Percentiles rank a stretch among this genome's conserved stretches.
These are phyloP conservation scores for Micromonas pusilla DNA, from an alignment of 139 green algal genomes.

Conservation along the genomic window DNA sequence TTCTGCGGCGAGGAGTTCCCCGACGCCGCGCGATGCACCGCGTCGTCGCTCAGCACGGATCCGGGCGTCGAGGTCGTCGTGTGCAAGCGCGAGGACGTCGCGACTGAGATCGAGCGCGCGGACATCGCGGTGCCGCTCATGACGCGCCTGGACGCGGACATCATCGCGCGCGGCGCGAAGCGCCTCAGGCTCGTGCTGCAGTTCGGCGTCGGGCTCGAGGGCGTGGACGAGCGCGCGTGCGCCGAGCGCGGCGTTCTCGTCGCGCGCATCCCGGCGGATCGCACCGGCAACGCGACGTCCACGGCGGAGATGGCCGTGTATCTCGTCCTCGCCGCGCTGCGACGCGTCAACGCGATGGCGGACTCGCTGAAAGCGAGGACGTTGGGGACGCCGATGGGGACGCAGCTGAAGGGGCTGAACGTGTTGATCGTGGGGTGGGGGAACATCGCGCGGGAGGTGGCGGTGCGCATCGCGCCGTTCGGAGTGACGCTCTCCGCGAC, in stretches of 20 bases:
- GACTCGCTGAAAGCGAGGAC: not conserved
- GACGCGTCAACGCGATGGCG: not conserved
- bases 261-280: not conserved
- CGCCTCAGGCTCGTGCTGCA: constrained; percentile 17
- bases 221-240: not conserved
- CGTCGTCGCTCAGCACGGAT: not conserved
- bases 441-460: not conserved
- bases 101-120: not conserved
- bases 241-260: not conserved
- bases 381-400: not conserved
- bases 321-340: not conserved
- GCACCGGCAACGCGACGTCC: constrained; percentile 6
- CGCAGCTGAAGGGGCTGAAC: not conserved
- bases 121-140: constrained; percentile 17
- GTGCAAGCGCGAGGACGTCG: not conserved
- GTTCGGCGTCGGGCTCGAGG: constrained; percentile 24
- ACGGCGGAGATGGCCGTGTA: constrained; percentile 22
- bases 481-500: not conserved
- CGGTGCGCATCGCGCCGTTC: not conserved
- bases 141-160: not conserved
- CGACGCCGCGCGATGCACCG: not conserved
- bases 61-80: not conserved
- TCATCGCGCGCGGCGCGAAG: not conserved
- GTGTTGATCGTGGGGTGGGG: constrained; percentile 17
- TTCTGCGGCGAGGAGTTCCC: not conserved